Evolutionary conservation across 2,329 filamentous ascomycete genomes (phyloP).

Genomic region (Venturia carpophila): DNA sequence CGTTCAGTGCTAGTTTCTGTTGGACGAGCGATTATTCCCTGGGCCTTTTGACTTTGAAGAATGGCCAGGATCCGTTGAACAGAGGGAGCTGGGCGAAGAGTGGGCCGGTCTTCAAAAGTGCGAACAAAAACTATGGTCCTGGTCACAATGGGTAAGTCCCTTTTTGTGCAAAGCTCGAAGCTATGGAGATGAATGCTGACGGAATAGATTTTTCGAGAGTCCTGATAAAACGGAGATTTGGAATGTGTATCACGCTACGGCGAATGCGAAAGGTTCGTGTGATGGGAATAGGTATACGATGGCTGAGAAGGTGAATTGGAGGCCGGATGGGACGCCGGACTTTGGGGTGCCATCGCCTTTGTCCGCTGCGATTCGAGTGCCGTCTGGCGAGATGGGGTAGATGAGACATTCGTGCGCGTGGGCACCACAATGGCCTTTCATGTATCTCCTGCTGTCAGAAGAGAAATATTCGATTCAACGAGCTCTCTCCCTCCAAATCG

Average conservation of each 20-base stretch:
- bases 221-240: slow-evolving; percentile 19
- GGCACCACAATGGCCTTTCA: no score
- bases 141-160: slow-evolving; percentile 19
- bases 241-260: slow-evolving; percentile 21
- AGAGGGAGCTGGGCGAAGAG: slow-evolving; percentile 19
- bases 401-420: no score
- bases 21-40: slow-evolving; percentile 15
- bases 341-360: slow-evolving; percentile 12
- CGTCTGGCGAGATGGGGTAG: neutral
- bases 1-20: slow-evolving; percentile 17
- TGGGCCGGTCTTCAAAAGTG: slow-evolving; percentile 17
- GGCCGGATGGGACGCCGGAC: slow-evolving; percentile 15
- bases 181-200: neutral
- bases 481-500: no score
- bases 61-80: slow-evolving; percentile 16
- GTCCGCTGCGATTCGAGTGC: slow-evolving; percentile 6
- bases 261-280: slow-evolving; percentile 10
- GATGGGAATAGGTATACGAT: slow-evolving; percentile 19
- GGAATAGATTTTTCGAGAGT: slow-evolving; percentile 19
- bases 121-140: slow-evolving; percentile 20
- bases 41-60: slow-evolving; percentile 17
- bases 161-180: neutral
- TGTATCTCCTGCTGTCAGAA: no score
- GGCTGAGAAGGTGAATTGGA: slow-evolving; percentile 17
- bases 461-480: no score